Conservation (phyloP, 2,329 filamentous ascomycete species). For the Chaetoscypha palmicola region DNA sequence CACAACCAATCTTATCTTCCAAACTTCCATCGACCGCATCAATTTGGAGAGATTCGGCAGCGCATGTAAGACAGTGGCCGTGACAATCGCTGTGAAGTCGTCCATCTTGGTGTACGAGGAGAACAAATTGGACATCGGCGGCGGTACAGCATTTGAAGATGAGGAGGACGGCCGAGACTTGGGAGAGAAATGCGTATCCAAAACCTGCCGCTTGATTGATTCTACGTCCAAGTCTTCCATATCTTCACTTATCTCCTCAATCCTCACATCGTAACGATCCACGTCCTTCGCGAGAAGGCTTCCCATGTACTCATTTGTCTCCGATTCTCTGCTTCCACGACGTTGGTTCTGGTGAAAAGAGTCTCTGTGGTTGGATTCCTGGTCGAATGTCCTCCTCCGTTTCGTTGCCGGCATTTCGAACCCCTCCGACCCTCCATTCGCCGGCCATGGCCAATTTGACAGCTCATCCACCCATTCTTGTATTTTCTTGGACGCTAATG, state of each 20-base stretch:
- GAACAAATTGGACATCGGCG: constrained; percentile 35
- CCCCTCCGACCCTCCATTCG: constrained; percentile 41
- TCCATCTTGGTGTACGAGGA: constrained; percentile 65
- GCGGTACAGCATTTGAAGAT: constrained; percentile 39
- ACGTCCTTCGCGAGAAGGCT: constrained; percentile 61
- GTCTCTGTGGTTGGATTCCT: constrained; percentile 14
- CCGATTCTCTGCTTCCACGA: constrained; percentile 7
- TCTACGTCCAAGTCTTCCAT: constrained; percentile 69
- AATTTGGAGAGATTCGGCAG: constrained; percentile 74
- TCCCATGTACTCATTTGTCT: constrained; percentile 38
- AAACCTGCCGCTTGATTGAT: constrained; percentile 81
- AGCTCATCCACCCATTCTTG: constrained; percentile 72
- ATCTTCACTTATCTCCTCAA: constrained; percentile 65
- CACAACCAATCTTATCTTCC: constrained; percentile 70
- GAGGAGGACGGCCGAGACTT: constrained; percentile 47
- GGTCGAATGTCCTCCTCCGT: constrained; percentile 28
- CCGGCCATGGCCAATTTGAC: constrained; percentile 50
- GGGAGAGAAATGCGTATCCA: constrained; percentile 69
- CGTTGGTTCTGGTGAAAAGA: constrained; percentile 7
- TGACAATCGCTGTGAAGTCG: constrained; percentile 84
- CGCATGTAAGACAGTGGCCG: constrained; percentile 83
- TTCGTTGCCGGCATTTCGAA: constrained; percentile 44
- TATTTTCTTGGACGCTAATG: constrained; percentile 62
- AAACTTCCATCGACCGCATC: constrained; percentile 64
- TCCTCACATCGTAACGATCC: constrained; percentile 59